Conservation (phyloP, 1,139 yeast species). For the Yamadazyma friedrichii region DNA sequence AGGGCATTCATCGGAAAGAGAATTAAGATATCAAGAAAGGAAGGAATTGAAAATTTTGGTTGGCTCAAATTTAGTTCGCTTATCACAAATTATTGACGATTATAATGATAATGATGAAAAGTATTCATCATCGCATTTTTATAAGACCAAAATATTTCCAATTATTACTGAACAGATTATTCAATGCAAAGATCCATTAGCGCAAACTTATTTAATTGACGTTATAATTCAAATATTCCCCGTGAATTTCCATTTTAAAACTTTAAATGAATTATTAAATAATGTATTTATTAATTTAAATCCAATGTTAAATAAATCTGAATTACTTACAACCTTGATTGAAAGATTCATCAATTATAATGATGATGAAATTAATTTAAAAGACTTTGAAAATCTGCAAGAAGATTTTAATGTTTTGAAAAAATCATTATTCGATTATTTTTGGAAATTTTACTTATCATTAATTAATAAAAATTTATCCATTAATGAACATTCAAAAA, state of each 20-base stretch:
- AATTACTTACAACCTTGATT: conserved; percentile 66
- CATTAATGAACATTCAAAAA: conserved; percentile 59
- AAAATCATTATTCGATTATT: conserved; percentile 30
- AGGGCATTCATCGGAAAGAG: conserved; percentile 85
- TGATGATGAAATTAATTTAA: conserved; percentile 21
- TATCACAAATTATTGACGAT: conserved; percentile 83
- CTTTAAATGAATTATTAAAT: conserved; percentile 65
- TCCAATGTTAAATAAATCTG: conserved; percentile 67
- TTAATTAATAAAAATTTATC: conserved; percentile 58
- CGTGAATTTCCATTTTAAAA: conserved; percentile 80
- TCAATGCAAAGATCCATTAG: conserved; percentile 87
- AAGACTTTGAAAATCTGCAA: conserved; percentile 22
- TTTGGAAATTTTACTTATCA: conserved; percentile 63
- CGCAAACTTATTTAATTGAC: conserved; percentile 88
- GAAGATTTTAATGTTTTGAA: conserved; percentile 9
- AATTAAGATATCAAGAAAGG: conserved; percentile 73
- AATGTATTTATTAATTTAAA: conserved; percentile 63
- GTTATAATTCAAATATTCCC: conserved; percentile 93
- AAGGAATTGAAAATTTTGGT: conserved; percentile 88
- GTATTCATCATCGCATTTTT: conserved; percentile 43
- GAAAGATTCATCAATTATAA: conserved; percentile 68
- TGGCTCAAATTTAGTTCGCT: conserved; percentile 86
- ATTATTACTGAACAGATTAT: conserved; percentile 84
- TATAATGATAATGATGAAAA: conserved; percentile 30
- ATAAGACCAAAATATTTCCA: conserved; percentile 69